These are phyloP conservation scores for Ophiosphaerella herpotricha DNA, from an alignment of 2,329 filamentous ascomycete species.

Conservation along the genomic window DNA sequence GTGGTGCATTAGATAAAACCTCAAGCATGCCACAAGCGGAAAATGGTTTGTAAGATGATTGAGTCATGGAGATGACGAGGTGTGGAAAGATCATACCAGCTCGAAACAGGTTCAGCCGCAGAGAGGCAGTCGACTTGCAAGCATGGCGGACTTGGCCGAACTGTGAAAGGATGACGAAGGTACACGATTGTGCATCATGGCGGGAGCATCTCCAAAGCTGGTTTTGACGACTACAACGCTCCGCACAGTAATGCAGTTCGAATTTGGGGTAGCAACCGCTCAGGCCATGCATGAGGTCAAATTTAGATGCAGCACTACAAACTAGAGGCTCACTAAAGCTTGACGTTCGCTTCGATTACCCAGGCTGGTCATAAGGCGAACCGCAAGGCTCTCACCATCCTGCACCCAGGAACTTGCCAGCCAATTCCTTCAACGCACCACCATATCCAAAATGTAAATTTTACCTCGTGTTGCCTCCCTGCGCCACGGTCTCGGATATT, in stretches of 20 bases:
- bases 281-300: too few relatives aligned
- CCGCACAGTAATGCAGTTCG: background rate
- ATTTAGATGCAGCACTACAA: too few relatives aligned
- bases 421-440: background rate
- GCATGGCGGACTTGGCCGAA: constrained; percentile 12
- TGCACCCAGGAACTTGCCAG: background rate
- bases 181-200: background rate
- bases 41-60: background rate
- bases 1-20: constrained; percentile 10
- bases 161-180: constrained; percentile 5
- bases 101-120: background rate
- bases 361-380: constrained; percentile 6
- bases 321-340: too few relatives aligned
- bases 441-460: background rate
- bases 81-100: constrained; percentile 9
- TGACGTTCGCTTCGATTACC: background rate
- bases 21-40: background rate
- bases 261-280: background rate
- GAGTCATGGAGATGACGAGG: background rate
- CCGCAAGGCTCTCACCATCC: constrained; percentile 6
- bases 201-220: constrained; percentile 1
- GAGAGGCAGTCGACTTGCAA: constrained; percentile 5
- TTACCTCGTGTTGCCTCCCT: background rate
- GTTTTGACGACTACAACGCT: background rate
- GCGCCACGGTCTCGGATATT: background rate